Conservation (phyloP, 805 yeast genomes). For the Phaffomyces antillensis region DNA sequence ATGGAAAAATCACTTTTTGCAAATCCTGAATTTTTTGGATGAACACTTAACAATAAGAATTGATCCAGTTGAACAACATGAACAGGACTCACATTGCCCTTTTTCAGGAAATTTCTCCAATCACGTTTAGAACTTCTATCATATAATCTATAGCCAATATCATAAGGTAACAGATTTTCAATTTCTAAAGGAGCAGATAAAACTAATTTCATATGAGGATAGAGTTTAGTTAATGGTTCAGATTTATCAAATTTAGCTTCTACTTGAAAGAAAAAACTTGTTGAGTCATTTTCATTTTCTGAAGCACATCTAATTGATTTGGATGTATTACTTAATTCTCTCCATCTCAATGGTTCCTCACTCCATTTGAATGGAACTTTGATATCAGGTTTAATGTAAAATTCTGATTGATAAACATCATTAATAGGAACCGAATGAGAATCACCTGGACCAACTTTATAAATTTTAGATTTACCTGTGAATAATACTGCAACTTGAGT, state of each 20-base stretch:
- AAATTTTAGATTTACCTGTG: slow-evolving; percentile 24
- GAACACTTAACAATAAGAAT: slow-evolving; percentile 62
- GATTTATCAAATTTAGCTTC: slow-evolving; percentile 54
- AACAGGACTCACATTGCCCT: slow-evolving; percentile 63
- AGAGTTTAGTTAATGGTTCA: slow-evolving; percentile 68
- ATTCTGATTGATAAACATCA: slow-evolving; percentile 47
- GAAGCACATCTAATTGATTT: slow-evolving; percentile 56
- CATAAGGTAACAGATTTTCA: slow-evolving; percentile 80
- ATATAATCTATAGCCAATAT: slow-evolving; percentile 64
- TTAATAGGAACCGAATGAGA: slow-evolving; percentile 69
- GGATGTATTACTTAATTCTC: slow-evolving; percentile 40
- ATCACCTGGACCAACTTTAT: slow-evolving; percentile 46
- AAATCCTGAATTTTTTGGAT: slow-evolving; percentile 56
- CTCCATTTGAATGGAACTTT: slow-evolving; percentile 65
- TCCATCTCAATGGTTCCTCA: slow-evolving; percentile 57
- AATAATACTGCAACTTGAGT: slow-evolving; percentile 43
- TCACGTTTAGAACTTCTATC: slow-evolving; percentile 66
- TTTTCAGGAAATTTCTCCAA: slow-evolving; percentile 53
- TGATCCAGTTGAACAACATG: slow-evolving; percentile 76
- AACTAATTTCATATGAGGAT: slow-evolving; percentile 76
- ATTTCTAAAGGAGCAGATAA: slow-evolving; percentile 82
- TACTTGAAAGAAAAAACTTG: slow-evolving; percentile 62
- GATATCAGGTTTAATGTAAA: slow-evolving; percentile 58
- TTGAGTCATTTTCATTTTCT: slow-evolving; percentile 28
- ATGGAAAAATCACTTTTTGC: slow-evolving; percentile 67